These are phyloP conservation scores for Perkinsela sp. DNA, from an alignment of 208 protist genomes.

Conservation along the genomic window DNA sequence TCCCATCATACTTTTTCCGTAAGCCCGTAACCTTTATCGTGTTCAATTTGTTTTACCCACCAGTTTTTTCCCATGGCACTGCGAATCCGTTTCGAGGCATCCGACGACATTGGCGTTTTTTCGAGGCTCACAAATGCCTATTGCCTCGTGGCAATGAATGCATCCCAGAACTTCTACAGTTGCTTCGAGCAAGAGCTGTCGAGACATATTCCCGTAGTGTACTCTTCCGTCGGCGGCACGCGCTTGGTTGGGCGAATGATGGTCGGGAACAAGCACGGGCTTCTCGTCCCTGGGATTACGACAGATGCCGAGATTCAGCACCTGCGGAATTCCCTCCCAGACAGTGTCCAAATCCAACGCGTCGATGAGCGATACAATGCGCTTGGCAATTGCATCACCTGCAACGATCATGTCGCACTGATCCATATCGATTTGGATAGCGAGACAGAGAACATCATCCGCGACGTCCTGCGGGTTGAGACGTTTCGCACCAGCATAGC, in stretches of 20 bases:
- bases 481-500: slow-evolving; percentile 92
- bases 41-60: too few species aligned
- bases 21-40: too few species aligned
- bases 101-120: slow-evolving; percentile 97
- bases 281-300: slow-evolving; percentile 89
- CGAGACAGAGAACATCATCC: slow-evolving; percentile 98
- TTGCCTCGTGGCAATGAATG: slow-evolving; percentile 83
- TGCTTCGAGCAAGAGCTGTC: slow-evolving; percentile 91
- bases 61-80: slow-evolving; percentile 67
- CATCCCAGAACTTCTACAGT: slow-evolving; percentile 91
- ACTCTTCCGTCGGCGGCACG: slow-evolving; percentile 78
- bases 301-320: slow-evolving; percentile 97
- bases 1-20: too few species aligned
- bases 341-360: slow-evolving; percentile 78
- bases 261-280: slow-evolving; percentile 87
- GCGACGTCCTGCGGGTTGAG: slow-evolving; percentile 87
- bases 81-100: slow-evolving; percentile 92
- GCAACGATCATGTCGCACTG: slow-evolving; percentile 98
- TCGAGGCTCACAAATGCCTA: slow-evolving; percentile 94
- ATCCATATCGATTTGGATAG: slow-evolving; percentile 95
- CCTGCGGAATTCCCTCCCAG: slow-evolving; percentile 93
- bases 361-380: slow-evolving; percentile 94
- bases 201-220: slow-evolving; percentile 91
- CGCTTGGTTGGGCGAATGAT: slow-evolving; percentile 86
- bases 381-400: slow-evolving; percentile 94